Evolutionary conservation across 192 early-diverging fungal genomes (phyloP), one percentile per base, ranked within the genome.

Genomic region (Coemansia sp.): DNA sequence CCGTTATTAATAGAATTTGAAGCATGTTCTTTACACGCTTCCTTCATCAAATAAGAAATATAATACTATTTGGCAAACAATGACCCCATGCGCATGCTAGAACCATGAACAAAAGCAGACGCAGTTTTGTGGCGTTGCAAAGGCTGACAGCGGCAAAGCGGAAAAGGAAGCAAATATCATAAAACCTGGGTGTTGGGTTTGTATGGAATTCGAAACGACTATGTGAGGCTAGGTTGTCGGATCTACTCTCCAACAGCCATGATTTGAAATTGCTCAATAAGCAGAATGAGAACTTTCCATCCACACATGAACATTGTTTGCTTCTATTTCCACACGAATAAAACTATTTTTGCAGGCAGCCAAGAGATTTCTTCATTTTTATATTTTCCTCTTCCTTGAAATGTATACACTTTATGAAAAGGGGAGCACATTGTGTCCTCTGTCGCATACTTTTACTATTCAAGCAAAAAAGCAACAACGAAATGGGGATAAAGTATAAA

Each of bases 61-160:
- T 32, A 32, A 32, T n/a, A 18, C 54, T 18, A 32, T 56, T 56
- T 22, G 12, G 8, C 11, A 36, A 36, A 58, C 26, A 58, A 58
- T 58, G 15, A 1, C 39, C n/a, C 1, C 32, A 32, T 58, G 32
- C 7, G n/a, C 42, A 32, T 8, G 8, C 59, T 43, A 40, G 59
- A 43, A 43, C 40, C 16, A 42, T 19, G 41, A 61, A 56, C 18
- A 32, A 43, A 18, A 41, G 37, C 9, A 18, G 59, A 18, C 8
- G 3, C 39, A 16, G 59, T 16, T 61, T 40, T 61, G 59, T 43
- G 37, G 59, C 59, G 59, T 26, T 61, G 59, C 59, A 36, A 40
- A 61, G 59, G 10, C 32, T 32, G 8, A 42, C 11, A 13, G 7
- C 21, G 6, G 54, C 59, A 61, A 61, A 61, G 26, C 16, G 16